Percentiles rank a stretch among this genome's conserved stretches.
Conservation (phyloP, 108 stramenopile species). For the Discostella stelligeroides region DNA sequence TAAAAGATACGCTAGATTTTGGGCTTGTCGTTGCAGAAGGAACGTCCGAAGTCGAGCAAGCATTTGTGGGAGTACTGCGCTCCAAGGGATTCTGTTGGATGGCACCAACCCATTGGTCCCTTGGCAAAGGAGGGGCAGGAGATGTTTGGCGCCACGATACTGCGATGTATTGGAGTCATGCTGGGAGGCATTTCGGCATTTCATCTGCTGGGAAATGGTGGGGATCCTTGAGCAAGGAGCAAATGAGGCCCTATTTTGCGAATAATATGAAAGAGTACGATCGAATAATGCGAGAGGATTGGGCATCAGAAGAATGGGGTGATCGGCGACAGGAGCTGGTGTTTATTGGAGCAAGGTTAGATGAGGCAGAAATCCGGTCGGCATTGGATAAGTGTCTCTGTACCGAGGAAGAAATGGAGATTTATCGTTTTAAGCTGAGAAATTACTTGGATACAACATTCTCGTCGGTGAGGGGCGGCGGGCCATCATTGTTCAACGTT, state of each 20-base stretch:
- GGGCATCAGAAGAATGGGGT: conserved; percentile 85
- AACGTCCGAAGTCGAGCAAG: conserved; percentile 37
- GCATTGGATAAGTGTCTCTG: conserved; percentile 79
- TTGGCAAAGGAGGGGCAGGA: conserved; percentile 26
- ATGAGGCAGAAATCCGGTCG: conserved; percentile 64
- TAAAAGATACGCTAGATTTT: conserved; percentile 78
- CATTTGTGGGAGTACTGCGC: conserved; percentile 82
- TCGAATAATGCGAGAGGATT: conserved; percentile 82
- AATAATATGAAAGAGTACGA: conserved; percentile 70
- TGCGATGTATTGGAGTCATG: conserved; percentile 95
- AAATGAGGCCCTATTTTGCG: conserved; percentile 71
- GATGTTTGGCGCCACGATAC: conserved; percentile 92
- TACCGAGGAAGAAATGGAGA: conserved; percentile 68
- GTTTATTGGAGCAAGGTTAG: conserved; percentile 78
- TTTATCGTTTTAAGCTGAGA: conserved; percentile 58
- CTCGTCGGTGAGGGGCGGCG: conserved; percentile 12
- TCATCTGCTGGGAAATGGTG: conserved; percentile 93
- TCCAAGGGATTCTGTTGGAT: conserved; percentile 98
- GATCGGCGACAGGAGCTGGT: conserved; percentile 94
- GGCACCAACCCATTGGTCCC: conserved; percentile 81
- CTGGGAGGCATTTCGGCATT: conserved; percentile 92
- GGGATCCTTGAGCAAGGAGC: conserved; percentile 67
- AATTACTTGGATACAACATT: conserved; percentile 51
- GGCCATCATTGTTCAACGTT: too few species aligned
- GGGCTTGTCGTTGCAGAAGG: conserved; percentile 28